Conservation (phyloP, 2,329 filamentous ascomycete genomes). For the Diaporthe sp. region DNA sequence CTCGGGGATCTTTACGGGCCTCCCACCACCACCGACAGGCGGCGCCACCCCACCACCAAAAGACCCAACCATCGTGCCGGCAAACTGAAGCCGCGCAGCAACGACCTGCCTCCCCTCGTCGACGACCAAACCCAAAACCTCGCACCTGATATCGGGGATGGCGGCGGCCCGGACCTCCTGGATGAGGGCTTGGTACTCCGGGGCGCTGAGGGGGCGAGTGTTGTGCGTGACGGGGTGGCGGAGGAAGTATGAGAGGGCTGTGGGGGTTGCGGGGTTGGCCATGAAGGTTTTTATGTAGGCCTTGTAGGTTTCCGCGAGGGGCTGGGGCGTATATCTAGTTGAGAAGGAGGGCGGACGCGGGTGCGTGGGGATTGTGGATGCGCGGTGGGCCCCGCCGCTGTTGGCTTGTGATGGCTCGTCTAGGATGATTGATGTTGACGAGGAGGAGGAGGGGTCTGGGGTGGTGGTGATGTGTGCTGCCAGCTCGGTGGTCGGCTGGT, state of each 20-base stretch:
- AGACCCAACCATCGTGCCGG: conserved; percentile 42
- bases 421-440: background rate
- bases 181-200: conserved; percentile 44
- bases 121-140: conserved; percentile 42
- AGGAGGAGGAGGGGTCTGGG: background rate
- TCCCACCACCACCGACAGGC: conserved; percentile 38
- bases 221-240: conserved; percentile 45
- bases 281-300: conserved; percentile 48
- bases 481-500: background rate
- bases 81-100: conserved; percentile 45
- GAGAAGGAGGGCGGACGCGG: background rate
- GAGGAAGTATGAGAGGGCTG: conserved; percentile 42
- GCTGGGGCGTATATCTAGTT: no score
- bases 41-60: conserved; percentile 44
- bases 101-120: conserved; percentile 46
- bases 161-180: conserved; percentile 41
- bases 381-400: no score
- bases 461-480: conserved; percentile 15
- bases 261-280: conserved; percentile 38
- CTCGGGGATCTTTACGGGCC: conserved; percentile 44
- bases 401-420: no score
- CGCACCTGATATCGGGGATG: conserved; percentile 43
- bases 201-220: conserved; percentile 37
- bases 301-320: conserved; percentile 40
- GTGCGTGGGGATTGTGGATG: background rate